These are phyloP conservation scores for Sisymbrium irio DNA, from an alignment of 345 rosid species.

Conservation along the genomic window DNA sequence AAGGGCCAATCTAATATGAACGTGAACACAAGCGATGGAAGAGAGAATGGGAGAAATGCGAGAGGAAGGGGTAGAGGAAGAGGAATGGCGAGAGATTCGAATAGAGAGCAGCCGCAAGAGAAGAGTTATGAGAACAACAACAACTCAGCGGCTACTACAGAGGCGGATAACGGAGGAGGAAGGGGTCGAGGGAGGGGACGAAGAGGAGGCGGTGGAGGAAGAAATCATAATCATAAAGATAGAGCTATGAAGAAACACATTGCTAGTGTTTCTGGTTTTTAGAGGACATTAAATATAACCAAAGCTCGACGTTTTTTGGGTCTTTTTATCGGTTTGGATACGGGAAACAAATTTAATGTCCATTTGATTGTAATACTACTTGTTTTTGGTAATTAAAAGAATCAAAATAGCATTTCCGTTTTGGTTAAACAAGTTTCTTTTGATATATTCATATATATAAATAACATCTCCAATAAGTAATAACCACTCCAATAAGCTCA, in stretches of 20 bases:
- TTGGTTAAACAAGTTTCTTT: too few species aligned
- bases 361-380: too few species aligned
- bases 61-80: constrained; percentile 56
- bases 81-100: constrained; percentile 34
- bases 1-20: constrained; percentile 27
- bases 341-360: background rate
- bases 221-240: constrained; percentile 56
- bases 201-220: constrained; percentile 61
- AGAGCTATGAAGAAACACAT: constrained; percentile 74
- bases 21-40: constrained; percentile 34
- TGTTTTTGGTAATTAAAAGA: too few species aligned
- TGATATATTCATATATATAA: too few species aligned
- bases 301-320: background rate
- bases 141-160: constrained; percentile 36
- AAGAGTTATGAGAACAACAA: constrained; percentile 9
- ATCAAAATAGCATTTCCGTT: too few species aligned
- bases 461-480: too few species aligned
- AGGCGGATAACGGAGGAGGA: constrained; percentile 43
- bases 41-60: constrained; percentile 34
- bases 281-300: background rate
- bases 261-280: constrained; percentile 64
- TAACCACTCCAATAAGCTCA: too few species aligned
- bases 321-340: background rate
- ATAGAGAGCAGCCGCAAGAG: constrained; percentile 23
- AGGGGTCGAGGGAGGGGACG: constrained; percentile 60